Base-by-base conservation (phyloP, 2,329 filamentous ascomycete genomes). In the Monosporascus sp. region DNA sequence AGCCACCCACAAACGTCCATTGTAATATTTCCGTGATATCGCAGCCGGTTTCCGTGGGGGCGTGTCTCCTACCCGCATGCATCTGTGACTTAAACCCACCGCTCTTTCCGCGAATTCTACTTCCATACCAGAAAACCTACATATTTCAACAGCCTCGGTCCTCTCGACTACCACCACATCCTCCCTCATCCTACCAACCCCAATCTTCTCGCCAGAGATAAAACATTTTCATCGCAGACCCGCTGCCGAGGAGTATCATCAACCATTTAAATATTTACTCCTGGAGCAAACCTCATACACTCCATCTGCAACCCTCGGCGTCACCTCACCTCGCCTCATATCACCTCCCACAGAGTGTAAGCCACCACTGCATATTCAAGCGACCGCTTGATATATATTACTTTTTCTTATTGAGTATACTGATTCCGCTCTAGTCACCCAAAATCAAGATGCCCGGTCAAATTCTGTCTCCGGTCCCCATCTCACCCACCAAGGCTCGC, bases 391-490 rank as follows among this genome's bases (percentile, higher is more conserved):
- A 27, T 14, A 14, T 14, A 22, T 25, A 18, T 36, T 51, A 24
- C 50, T 25, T n/a, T 18, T n/a, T 17, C 25, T 31, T 4, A 20
- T 36, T 15, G n/a, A 15, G 18, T 17, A 31, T 18, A 38, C 35
- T 20, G 22, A 18, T 24, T 14, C 18, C 7, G 5, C 39, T 43
- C 22, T 20, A 43, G 43, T 11, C n/a, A 18, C 43, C n/a, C 5
- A 8, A 41, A 8, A 27, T 53, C 66, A 72, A 65, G 52, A 77
- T 77, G 75, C 71, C 75, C 62, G 63, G 62, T 54, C 74, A 77
- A 57, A 67, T 76, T 59, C 70, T 72, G 52, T 70, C 77, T 22
- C 75, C 79, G 7, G 67, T 78, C 54, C 72, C 78, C 52, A 72
- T 80, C 63, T 72, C 77, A 58, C 70, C 75, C n/a, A 46, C 22